Base-by-base conservation (phyloP, 352 stramenopile species). In the Pythium aristosporum region DNA sequence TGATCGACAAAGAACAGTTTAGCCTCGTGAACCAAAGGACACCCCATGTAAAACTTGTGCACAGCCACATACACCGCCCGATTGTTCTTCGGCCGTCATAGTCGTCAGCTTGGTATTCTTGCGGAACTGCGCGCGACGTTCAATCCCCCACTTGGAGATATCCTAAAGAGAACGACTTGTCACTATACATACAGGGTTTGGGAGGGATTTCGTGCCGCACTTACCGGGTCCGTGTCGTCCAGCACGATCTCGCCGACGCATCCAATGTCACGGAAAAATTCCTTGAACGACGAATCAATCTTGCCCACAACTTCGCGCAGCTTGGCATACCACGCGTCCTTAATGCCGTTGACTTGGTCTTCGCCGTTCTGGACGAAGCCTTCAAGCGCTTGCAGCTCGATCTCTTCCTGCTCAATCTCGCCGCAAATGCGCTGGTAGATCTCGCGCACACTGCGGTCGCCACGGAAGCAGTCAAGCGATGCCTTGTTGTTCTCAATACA, bases 61-160 rank as follows among this genome's bases (percentile, higher is more conserved):
- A 1, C 9, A 30, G 30, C n/a, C 16, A 80, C 84, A 59, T 78
- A 95, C 86, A 50, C 87, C 87, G 60, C 87, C 87, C 11, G 87
- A 96, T 58, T 96, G 87, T 49, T 92, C 87, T 67, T 94, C 85
- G 3, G 84, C 79, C 15, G 85, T 96, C 87, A 96, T 94, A 1
- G 80, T 91, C 30, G 84, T 80, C 2, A 96, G 70, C 52, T 90
- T 92, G 2, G 82, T 83, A 49, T 91, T 91, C 63, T 92, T 91
- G 15, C 87, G 85, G 59, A 96, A 96, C 65, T 94, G 87, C 23
- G 85, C 87, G 10, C 84, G 83, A 43, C 87, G 84, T 54, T 96
- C 77, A 41, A 96, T 91, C 7, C 87, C 87, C 87, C 87, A 96
- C 65, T 92, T 93, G 20, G 87, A 77, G n/a, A 96, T 81, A 54